A percentile compares a stretch with the other conserved stretches of the same genome.
These are phyloP conservation scores for Trypanosoma vivax DNA, from an alignment of 208 protist genomes.

Conservation along the genomic window DNA sequence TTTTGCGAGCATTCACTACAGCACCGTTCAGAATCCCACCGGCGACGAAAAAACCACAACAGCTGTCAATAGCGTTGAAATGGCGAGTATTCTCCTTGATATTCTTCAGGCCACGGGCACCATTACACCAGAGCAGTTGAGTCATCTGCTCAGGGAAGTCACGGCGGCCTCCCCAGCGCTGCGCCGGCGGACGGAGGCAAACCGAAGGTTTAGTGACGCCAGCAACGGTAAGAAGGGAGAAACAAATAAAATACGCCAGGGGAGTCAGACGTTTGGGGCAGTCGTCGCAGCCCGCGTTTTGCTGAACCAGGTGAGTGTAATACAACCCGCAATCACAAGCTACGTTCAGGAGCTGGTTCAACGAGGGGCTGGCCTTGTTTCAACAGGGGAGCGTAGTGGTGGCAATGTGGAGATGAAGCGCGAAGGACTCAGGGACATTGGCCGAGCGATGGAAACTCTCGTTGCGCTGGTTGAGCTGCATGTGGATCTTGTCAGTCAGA, in stretches of 20 bases:
- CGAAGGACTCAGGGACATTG: constrained; percentile 19
- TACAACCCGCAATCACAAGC: constrained; percentile 40
- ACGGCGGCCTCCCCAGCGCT: constrained; percentile 25
- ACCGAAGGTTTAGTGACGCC: not conserved
- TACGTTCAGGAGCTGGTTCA: constrained; percentile 33
- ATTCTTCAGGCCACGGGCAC: constrained; percentile 33
- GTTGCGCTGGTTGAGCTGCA: constrained; percentile 45
- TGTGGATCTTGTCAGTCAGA: constrained; percentile 30
- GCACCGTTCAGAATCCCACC: not conserved
- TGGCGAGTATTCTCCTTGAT: constrained; percentile 48
- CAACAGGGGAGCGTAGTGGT: constrained; percentile 15
- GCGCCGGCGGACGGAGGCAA: constrained; percentile 6
- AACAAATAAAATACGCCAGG: not conserved
- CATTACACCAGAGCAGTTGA: constrained; percentile 41
- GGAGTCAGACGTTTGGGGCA: constrained; percentile 15
- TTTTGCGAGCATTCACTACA: constrained; percentile 28
- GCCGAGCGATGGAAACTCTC: constrained; percentile 32
- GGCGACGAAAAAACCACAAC: constrained; percentile 15
- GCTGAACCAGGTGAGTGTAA: constrained; percentile 28
- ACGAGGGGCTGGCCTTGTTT: constrained; percentile 26
- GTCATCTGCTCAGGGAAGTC: constrained; percentile 43
- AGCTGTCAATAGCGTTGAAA: constrained; percentile 32
- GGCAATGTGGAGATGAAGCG: constrained; percentile 7
- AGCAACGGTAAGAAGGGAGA: not conserved
- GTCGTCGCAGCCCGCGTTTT: constrained; percentile 49